These are phyloP conservation scores for Parascedosporium putredinis DNA, from an alignment of 2,329 filamentous ascomycete species.

Conservation along the genomic window DNA sequence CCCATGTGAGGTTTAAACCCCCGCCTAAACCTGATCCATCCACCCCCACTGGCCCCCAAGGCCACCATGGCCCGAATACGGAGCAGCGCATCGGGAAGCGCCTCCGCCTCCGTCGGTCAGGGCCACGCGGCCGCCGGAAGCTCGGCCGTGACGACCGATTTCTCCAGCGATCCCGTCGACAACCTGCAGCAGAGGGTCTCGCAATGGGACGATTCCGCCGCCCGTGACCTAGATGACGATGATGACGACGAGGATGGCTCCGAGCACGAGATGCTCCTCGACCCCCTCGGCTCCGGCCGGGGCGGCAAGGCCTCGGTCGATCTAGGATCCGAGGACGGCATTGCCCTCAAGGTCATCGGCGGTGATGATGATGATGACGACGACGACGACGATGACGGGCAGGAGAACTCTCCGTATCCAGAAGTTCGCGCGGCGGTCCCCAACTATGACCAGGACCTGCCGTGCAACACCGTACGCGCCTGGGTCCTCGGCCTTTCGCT, in stretches of 20 bases:
- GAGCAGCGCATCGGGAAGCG: constrained; percentile 22
- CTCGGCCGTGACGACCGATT: background rate
- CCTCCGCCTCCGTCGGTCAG: constrained; percentile 16
- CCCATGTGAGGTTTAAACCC: background rate
- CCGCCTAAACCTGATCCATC: too few relatives aligned
- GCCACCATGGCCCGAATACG: constrained; percentile 21
- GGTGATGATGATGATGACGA: constrained; percentile 21
- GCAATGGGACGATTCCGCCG: constrained; percentile 28
- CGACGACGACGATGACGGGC: constrained; percentile 19
- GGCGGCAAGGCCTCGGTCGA: constrained; percentile 9
- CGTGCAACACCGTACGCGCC: constrained; percentile 55
- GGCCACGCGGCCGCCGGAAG: background rate
- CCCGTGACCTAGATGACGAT: constrained; percentile 21
- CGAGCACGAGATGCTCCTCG: constrained; percentile 46
- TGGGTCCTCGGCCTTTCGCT: constrained; percentile 52
- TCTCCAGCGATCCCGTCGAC: constrained; percentile 16
- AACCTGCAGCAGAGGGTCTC: constrained; percentile 26
- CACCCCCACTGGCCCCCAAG: constrained; percentile 1
- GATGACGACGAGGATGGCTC: constrained; percentile 36
- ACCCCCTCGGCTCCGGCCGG: constrained; percentile 24
- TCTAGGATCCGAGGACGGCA: constrained; percentile 14
- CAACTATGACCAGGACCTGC: constrained; percentile 55
- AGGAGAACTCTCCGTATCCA: constrained; percentile 53
- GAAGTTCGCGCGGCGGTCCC: constrained; percentile 55
- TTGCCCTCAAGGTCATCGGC: constrained; percentile 10